These are phyloP conservation scores for Candida buenavistaensis DNA, from an alignment of 1,139 yeast genomes.

Conservation along the genomic window DNA sequence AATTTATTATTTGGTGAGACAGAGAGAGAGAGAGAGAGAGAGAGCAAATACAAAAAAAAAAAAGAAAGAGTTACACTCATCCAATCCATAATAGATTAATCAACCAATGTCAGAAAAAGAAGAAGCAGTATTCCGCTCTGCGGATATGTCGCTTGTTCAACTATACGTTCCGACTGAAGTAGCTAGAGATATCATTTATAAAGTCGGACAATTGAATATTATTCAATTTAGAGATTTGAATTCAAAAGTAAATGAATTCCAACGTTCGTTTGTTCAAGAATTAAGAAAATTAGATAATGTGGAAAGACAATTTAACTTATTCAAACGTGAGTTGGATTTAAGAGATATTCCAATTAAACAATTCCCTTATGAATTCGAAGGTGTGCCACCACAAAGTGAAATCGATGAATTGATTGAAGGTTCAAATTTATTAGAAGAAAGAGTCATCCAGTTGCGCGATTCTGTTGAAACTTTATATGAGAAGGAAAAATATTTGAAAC, in stretches of 20 bases:
- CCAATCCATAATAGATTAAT: too few species aligned
- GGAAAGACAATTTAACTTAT: conserved; percentile 60
- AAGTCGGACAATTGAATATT: conserved; percentile 62
- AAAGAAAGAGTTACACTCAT: too few species aligned
- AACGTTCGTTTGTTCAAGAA: conserved; percentile 70
- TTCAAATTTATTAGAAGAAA: conserved; percentile 53
- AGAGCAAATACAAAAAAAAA: too few species aligned
- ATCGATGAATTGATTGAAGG: conserved; percentile 75
- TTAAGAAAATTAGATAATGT: conserved; percentile 66
- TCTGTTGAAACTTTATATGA: conserved; percentile 35
- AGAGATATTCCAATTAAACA: conserved; percentile 46
- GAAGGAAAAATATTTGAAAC: conserved; percentile 39
- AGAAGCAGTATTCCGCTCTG: conserved; percentile 79
- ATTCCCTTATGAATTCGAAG: conserved; percentile 44
- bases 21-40: too few species aligned
- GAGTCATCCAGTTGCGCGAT: conserved; percentile 41
- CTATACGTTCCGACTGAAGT: conserved; percentile 73
- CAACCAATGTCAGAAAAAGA: conserved; percentile 39
- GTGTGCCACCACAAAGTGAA: conserved; percentile 53
- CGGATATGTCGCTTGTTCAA: conserved; percentile 78
- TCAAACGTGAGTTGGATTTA: conserved; percentile 49
- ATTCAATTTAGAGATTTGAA: conserved; percentile 74
- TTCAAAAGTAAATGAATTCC: conserved; percentile 66
- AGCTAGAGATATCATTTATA: conserved; percentile 62
- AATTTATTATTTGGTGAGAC: too few species aligned